Evolutionary conservation across 2,329 filamentous ascomycete species (phyloP).

Genomic region (Alternaria solani): DNA sequence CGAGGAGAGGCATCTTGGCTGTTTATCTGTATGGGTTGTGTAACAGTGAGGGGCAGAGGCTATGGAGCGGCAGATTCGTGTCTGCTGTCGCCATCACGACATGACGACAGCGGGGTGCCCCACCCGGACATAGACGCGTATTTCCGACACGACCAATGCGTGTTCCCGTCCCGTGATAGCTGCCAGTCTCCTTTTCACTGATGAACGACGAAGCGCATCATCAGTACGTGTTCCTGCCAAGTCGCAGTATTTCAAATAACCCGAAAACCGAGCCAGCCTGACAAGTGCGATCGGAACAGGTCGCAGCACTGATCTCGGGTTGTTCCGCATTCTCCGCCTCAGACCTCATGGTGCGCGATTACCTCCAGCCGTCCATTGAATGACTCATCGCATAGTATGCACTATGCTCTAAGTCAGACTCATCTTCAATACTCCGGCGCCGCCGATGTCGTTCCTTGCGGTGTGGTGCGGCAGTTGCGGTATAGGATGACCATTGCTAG

Average conservation of each 20-base stretch:
- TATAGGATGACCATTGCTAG: neutral
- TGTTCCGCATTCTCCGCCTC: conserved; percentile 1
- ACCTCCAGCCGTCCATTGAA: neutral
- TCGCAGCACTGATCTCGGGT: neutral
- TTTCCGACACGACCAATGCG: neutral
- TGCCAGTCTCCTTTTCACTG: neutral
- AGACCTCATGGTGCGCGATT: neutral
- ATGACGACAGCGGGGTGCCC: conserved; percentile 28
- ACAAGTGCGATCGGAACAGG: neutral
- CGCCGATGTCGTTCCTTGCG: conserved; percentile 17
- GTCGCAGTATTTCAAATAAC: neutral
- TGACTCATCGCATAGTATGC: neutral
- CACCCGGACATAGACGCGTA: conserved; percentile 14
- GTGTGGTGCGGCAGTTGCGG: conserved; percentile 4
- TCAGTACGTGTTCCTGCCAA: neutral
- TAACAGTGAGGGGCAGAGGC: neutral
- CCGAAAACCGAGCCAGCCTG: neutral
- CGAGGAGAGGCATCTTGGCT: conserved; percentile 37
- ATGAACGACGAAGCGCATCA: neutral
- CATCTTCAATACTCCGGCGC: conserved; percentile 15
- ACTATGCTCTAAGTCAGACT: neutral
- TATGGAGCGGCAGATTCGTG: neutral
- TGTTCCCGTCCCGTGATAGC: neutral
- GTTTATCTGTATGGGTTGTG: neutral
- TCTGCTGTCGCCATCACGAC: neutral